phyloP scores from a whole-genome alignment of 2,329 filamentous ascomycete genomes.

The Cordyceps cateniannulata region DNA sequence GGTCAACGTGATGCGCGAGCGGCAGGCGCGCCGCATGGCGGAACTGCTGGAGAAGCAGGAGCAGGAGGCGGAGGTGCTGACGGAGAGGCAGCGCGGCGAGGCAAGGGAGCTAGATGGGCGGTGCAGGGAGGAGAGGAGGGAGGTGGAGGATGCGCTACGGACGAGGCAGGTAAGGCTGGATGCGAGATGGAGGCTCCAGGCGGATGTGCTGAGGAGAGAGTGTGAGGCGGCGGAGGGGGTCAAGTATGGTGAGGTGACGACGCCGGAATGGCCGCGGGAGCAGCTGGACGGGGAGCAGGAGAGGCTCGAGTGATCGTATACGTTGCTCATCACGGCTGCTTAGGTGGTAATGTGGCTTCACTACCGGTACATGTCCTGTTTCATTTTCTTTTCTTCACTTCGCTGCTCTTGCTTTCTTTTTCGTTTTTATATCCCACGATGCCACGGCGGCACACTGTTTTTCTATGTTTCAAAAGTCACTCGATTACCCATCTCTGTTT shows the following conservation, averaged over 20 bases:
- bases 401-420: neutral
- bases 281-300: neutral
- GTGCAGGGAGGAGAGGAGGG: constrained; percentile 44
- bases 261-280: constrained; percentile 27
- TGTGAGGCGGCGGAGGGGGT: constrained; percentile 39
- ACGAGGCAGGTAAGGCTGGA: constrained; percentile 38
- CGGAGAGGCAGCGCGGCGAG: constrained; percentile 40
- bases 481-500: neutral
- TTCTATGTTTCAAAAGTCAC: neutral
- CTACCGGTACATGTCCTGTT: too few relatives aligned
- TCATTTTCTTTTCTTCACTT: neutral
- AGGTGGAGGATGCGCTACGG: constrained; percentile 37
- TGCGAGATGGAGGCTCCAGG: constrained; percentile 45
- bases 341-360: neutral
- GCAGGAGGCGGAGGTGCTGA: constrained; percentile 41
- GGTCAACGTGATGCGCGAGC: constrained; percentile 60
- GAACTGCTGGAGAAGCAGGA: constrained; percentile 50
- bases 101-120: constrained; percentile 40
- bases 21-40: constrained; percentile 55
- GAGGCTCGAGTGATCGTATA: neutral
- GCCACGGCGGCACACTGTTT: neutral
- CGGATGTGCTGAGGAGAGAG: constrained; percentile 47
- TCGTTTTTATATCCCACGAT: neutral
- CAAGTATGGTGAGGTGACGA: constrained; percentile 32
- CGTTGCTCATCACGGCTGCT: neutral